phyloP scores from a whole-genome alignment of 352 stramenopile species.

The Globisporangium spiculum region DNA sequence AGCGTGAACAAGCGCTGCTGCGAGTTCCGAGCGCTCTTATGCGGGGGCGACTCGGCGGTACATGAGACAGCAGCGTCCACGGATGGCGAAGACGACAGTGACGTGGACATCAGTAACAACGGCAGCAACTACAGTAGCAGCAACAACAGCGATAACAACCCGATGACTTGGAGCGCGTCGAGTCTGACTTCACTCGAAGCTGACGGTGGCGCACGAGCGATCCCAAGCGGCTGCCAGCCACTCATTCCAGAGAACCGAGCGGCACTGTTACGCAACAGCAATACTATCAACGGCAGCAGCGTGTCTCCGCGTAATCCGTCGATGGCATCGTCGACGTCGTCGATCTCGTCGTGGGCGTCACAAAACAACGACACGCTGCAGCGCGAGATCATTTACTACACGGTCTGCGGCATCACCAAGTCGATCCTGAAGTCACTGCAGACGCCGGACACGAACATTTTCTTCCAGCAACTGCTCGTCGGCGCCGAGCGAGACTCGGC shows the following conservation, averaged over 20 bases:
- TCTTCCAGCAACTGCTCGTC: conserved; percentile 46
- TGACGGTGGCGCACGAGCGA: background rate
- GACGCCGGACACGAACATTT: conserved; percentile 24
- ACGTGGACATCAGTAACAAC: background rate
- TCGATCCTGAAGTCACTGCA: conserved; percentile 56
- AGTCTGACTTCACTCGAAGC: conserved; percentile 11
- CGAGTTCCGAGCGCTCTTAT: conserved; percentile 29
- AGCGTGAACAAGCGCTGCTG: conserved; percentile 64
- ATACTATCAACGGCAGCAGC: background rate
- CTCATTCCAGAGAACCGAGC: background rate
- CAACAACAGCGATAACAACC: conserved; percentile 5
- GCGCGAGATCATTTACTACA: conserved; percentile 86
- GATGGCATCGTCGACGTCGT: conserved; percentile 23
- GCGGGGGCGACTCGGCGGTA: conserved; percentile 10
- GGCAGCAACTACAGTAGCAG: background rate
- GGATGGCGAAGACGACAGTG: conserved; percentile 5
- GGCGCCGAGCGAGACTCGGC: conserved; percentile 51
- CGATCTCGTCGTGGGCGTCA: conserved; percentile 38
- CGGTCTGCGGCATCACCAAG: conserved; percentile 76
- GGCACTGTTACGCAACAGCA: conserved; percentile 4
- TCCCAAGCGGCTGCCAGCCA: conserved; percentile 2
- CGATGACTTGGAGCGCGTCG: conserved; percentile 11
- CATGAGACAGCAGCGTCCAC: background rate
- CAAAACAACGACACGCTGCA: conserved; percentile 75
- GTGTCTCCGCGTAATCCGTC: background rate